Evolutionary conservation across 2,329 filamentous ascomycete genomes (phyloP), one percentile per base, ranked within the genome.

Genomic region (Calonectria leucothoes): DNA sequence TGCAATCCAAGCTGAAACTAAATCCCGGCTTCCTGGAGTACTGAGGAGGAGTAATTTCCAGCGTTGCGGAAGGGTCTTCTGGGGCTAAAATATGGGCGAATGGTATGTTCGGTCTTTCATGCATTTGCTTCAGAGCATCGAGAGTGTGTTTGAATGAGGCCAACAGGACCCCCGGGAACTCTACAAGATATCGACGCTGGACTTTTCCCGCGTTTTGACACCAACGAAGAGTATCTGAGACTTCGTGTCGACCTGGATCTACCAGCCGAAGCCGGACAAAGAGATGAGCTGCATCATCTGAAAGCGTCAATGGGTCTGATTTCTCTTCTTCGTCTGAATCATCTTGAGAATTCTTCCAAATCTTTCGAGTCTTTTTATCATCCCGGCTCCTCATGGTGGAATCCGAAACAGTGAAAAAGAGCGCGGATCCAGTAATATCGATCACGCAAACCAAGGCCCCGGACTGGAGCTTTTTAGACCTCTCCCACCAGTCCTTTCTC

Each of bases 1-100:
- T 71, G 42, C 81, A 84, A 4, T 35, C 66, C 3, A 91, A 77
- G 39, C 88, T 78, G 71, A 89, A 93, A 0, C 71, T 77, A 75
- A 93, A 93, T 0, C 84, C 86, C 3, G 82, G 79, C 17, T 81
- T 82, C 0, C 82, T 82, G 0, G 90, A 84, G 74, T 93, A 93
- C 0, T 84, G 80, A 0, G 92, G 91, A 11, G 88, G 79, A 25
- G 4, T 63, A 17, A 75, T 74, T 12, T 61, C 55, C 23, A 61
- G 14, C 6, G 23, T 20, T 25, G 35, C 3, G 5, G 27, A 57
- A n/a, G 17, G 11, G 4, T 27, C 29, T 0, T 59, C 33, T 11
- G 12, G 20, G 7, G 29, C 3, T 0, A 31, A 20, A 1, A 20
- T 37, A 29, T 57, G 12, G 74, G 74, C 8, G 75, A 25, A n/a